Evolutionary conservation across 2,329 filamentous ascomycete species (phyloP), one percentile per base, ranked within the genome.

Genomic region (Botrytis elliptica): DNA sequence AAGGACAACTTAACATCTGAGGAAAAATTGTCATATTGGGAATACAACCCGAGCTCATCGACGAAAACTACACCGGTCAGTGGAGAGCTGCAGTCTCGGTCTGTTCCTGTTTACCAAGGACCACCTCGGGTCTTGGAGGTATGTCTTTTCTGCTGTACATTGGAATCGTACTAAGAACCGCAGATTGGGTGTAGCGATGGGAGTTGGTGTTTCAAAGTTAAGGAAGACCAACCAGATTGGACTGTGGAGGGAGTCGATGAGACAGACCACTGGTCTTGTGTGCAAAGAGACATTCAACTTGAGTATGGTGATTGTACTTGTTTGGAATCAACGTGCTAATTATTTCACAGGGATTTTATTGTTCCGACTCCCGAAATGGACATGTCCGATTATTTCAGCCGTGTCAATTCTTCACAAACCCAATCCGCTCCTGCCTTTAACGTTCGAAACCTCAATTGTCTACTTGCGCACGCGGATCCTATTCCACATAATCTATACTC

Each of bases 231-330:
- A 60, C 76, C 78, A 12, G 76, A 75, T 59, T 81, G 80, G 80
- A 75, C 78, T n/a, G 74, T 81, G 44, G 76, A 81, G 49, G 80
- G 79, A 10, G 36, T 80, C 25, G 80, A 81, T 76, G 78, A 81
- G 66, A 76, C 76, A 4, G 75, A 79, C 73, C 78, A 79, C 60
- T 81, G 79, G 79, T 65, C 74, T 22, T 78, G 77, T 63, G 68
- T 76, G 14, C 70, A 75, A 9, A 73, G 60, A 57, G 75, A 76
- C 38, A 29, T 75, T 22, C 57, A 67, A 3, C 25, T 77, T 8
- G 71, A 70, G 79, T 79, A 73, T 49, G 75, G 68, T 20, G 33
- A 5, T 36, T 22, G 9, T 29, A 0, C 16, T 18, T 18, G 8
- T 29, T 42, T 16, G 33, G 2, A 14, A 59, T 10, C n/a, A 18